Evolutionary conservation across 768 basidiomycete species (phyloP).

Genomic region (Tulasnella sp.): DNA sequence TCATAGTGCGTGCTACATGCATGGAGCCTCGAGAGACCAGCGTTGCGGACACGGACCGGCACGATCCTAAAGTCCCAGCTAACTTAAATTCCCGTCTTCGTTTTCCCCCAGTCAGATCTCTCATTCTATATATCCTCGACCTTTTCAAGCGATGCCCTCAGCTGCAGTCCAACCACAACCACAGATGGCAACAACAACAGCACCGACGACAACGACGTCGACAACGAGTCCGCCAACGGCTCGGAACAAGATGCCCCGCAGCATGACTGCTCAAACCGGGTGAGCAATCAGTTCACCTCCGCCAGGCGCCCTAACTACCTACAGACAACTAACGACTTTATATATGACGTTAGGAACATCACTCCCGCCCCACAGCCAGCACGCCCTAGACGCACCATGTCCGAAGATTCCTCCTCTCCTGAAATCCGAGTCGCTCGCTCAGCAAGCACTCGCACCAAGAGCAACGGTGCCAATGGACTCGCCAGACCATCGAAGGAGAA

Average conservation of each 20-base stretch:
- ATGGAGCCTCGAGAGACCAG: no score
- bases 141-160: no score
- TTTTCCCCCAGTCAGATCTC: no score
- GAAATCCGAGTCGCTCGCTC: constrained; percentile 29
- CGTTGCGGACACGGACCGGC: no score
- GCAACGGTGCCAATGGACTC: constrained; percentile 34
- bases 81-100: no score
- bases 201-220: not conserved
- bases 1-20: no score
- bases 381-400: constrained; percentile 36
- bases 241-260: constrained; percentile 10
- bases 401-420: constrained; percentile 38
- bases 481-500: constrained; percentile 40
- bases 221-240: not conserved
- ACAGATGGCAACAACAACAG: no score
- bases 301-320: not conserved
- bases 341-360: not conserved
- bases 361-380: constrained; percentile 21
- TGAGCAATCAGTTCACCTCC: constrained; percentile 9
- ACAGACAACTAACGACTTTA: no score
- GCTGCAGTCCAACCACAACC: no score
- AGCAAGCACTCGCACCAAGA: constrained; percentile 29
- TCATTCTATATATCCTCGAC: no score
- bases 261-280: constrained; percentile 2
- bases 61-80: no score